phyloP scores from a whole-genome alignment of 2,329 filamentous ascomycete species.

The Cordyceps militaris region DNA sequence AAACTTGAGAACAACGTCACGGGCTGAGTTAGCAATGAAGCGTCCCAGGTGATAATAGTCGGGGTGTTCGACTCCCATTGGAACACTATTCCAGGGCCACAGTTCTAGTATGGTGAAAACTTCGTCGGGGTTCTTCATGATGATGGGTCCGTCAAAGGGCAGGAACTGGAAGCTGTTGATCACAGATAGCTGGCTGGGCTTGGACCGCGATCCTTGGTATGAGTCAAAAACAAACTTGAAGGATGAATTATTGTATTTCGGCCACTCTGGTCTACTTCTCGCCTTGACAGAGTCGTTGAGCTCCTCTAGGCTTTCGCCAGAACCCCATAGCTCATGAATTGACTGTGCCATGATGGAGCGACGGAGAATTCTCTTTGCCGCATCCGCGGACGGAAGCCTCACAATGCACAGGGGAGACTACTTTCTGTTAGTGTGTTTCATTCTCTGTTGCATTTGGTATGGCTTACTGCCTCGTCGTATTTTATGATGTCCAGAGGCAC shows the following conservation, averaged over 20 bases:
- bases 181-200: constrained; percentile 57
- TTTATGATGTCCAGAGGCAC: constrained; percentile 65
- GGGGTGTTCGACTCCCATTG: constrained; percentile 44
- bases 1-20: constrained; percentile 64
- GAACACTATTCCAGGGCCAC: constrained; percentile 53
- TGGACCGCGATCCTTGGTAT: constrained; percentile 67
- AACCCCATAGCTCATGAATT: constrained; percentile 86
- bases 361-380: constrained; percentile 59
- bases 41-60: constrained; percentile 64
- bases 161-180: constrained; percentile 80
- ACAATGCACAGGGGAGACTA: constrained; percentile 86
- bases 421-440: constrained; percentile 17
- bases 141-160: constrained; percentile 69
- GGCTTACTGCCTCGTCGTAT: constrained; percentile 69
- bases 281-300: constrained; percentile 60
- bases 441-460: constrained; percentile 13
- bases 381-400: constrained; percentile 54
- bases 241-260: constrained; percentile 52
- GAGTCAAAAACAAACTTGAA: constrained; percentile 83
- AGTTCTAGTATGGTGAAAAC: constrained; percentile 79
- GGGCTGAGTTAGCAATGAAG: constrained; percentile 56
- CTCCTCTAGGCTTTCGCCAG: constrained; percentile 56
- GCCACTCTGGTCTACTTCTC: constrained; percentile 55
- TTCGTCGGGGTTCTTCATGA: constrained; percentile 65
- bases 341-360: constrained; percentile 76